Base-by-base conservation (phyloP, 495 filamentous ascomycete genomes). In the Letharia lupina region DNA sequence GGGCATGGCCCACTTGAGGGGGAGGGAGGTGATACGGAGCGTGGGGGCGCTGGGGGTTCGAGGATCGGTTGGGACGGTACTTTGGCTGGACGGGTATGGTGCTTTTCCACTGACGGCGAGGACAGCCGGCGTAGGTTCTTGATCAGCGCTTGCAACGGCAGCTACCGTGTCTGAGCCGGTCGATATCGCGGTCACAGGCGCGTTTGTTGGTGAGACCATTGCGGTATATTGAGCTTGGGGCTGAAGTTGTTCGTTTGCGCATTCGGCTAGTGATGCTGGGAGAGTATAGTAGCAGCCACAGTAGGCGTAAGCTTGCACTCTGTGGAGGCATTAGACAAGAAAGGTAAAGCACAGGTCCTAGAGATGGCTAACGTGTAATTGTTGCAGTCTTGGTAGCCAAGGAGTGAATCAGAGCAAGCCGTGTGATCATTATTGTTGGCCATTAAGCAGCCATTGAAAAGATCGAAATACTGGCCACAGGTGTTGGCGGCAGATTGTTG, bases 241-340 rank as follows among this genome's bases (percentile, higher is more conserved):
- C 45, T 64, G 45, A 9, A 67, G 64, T 42, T 69, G 45, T 33
- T 63, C 57, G 33, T 67, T 67, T 42, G 70, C 70, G 58, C 67
- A 71, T 4, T 64, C 44, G 42, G 63, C 56, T 20, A 71, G 56
- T 31, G 69, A 35, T 3, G 56, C 23, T 18, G 65, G 70, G 37
- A 33, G 39, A 35, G 39, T 66, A 23, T 62, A 71, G 50, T 61
- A 62, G 50, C 66, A 67, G 50, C 61, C 64, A 42, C 70, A 67
- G 39, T 67, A 69, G 57, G 67, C 67, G 58, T 71, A 71, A 10
- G 67, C 66, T 63, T 69, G 67, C 23, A 67, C 35, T 20, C 67
- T 69, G 57, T 45, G 15, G n/a, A 44, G 23, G 13, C 33, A 35
- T 47, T 42, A 39, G 61, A 63, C 6, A n/a, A 28, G 39, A 18